phyloP scores from a whole-genome alignment of 2,329 filamentous ascomycete genomes.

The Helotiales sp. region DNA sequence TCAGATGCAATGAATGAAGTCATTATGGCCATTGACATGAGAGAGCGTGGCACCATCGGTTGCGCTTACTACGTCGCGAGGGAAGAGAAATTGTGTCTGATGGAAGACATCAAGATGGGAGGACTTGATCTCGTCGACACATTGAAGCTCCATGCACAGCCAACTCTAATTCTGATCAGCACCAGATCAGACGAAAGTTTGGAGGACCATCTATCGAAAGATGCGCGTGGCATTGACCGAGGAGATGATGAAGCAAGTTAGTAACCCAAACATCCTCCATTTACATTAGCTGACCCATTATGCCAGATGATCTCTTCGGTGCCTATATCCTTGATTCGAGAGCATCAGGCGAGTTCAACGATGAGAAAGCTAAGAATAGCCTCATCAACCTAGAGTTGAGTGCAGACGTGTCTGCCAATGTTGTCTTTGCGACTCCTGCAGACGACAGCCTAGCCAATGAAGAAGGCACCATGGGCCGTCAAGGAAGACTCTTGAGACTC shows the following conservation, averaged over 20 bases:
- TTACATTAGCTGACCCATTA: neutral
- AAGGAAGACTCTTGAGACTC: conserved; percentile 67
- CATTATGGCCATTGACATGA: conserved; percentile 79
- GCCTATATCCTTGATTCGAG: conserved; percentile 62
- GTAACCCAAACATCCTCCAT: conserved; percentile 1
- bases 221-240: conserved; percentile 30
- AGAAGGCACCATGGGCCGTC: conserved; percentile 48
- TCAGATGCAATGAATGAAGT: conserved; percentile 63
- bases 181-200: conserved; percentile 34
- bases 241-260: conserved; percentile 28
- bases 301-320: conserved; percentile 39
- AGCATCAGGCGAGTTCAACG: conserved; percentile 71
- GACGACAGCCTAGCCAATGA: conserved; percentile 36
- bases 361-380: conserved; percentile 65
- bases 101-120: conserved; percentile 73
- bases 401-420: conserved; percentile 47
- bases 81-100: conserved; percentile 70
- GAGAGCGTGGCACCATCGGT: conserved; percentile 69
- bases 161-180: conserved; percentile 54
- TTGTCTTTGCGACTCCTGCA: conserved; percentile 63
- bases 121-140: conserved; percentile 69
- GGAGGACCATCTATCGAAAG: conserved; percentile 33
- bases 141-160: conserved; percentile 53
- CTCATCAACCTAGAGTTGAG: conserved; percentile 54
- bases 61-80: conserved; percentile 79